Evolutionary conservation across 2,329 filamentous ascomycete genomes (phyloP).

Genomic region (Samsoniella hepiali): DNA sequence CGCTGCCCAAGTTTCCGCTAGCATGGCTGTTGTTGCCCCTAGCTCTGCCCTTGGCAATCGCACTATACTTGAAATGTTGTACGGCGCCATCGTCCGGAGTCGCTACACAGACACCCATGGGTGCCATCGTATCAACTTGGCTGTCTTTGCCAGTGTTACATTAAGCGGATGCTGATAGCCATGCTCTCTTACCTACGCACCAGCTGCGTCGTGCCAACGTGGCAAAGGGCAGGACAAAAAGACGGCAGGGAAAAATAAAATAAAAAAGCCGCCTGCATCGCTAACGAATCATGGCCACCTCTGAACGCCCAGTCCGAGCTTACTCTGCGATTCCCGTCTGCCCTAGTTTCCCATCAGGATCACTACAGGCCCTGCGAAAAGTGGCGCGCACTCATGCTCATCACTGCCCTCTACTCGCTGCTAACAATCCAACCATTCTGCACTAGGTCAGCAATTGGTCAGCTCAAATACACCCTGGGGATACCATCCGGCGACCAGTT

Average conservation of each 20-base stretch:
- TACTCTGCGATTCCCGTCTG: background rate
- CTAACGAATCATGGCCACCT: background rate
- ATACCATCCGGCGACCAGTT: background rate
- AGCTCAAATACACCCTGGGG: background rate
- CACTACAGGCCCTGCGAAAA: background rate
- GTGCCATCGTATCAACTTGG: background rate
- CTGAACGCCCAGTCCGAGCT: background rate
- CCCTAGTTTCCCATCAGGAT: background rate
- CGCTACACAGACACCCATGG: background rate
- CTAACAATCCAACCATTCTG: background rate
- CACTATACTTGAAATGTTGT: slow-evolving; percentile 7
- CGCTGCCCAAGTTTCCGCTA: background rate
- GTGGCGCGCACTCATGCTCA: background rate
- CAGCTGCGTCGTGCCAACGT: background rate
- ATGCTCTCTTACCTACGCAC: background rate
- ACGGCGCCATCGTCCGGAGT: background rate
- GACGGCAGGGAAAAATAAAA: background rate
- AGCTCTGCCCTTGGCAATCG: background rate
- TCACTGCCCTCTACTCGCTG: background rate
- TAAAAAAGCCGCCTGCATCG: background rate
- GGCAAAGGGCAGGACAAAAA: background rate
- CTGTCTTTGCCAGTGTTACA: background rate
- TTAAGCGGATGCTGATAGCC: background rate
- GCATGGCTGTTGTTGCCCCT: background rate
- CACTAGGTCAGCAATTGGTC: slow-evolving; percentile 4